Conservation (phyloP, 2,329 filamentous ascomycete genomes). For the Diaporthe amygdali region DNA sequence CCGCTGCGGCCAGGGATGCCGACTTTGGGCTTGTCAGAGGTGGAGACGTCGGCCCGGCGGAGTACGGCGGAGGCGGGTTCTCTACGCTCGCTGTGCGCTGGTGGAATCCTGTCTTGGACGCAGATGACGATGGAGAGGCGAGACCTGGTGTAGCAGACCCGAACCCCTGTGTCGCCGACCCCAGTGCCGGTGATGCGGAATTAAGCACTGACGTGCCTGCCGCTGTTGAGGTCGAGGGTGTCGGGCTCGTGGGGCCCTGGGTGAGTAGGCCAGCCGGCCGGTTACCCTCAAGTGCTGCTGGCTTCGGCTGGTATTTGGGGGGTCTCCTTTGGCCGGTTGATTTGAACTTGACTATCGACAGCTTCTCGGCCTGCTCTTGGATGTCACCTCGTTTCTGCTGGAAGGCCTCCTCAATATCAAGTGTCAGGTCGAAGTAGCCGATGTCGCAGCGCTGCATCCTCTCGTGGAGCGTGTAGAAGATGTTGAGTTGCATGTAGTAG, state of each 20-base stretch:
- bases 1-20: conserved; percentile 49
- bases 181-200: conserved; percentile 2
- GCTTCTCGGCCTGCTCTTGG: conserved; percentile 80
- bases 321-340: conserved; percentile 74
- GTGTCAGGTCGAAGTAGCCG: conserved; percentile 92
- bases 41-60: conserved; percentile 44
- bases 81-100: conserved; percentile 52
- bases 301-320: conserved; percentile 64
- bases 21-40: conserved; percentile 33
- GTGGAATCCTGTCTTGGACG: conserved; percentile 27
- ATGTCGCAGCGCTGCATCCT: conserved; percentile 98
- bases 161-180: not conserved
- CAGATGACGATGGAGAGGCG: conserved; percentile 24
- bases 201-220: not conserved
- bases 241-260: conserved; percentile 43
- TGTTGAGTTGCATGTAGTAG: conserved; percentile 99
- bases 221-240: conserved; percentile 9
- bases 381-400: conserved; percentile 87
- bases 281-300: conserved; percentile 47
- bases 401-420: conserved; percentile 92
- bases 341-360: conserved; percentile 91
- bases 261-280: conserved; percentile 57
- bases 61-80: conserved; percentile 75
- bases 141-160: conserved; percentile 10
- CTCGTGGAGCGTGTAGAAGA: conserved; percentile 98